Base-by-base conservation (phyloP, 169 alveolate species). In the Plasmodium chabaudi region DNA sequence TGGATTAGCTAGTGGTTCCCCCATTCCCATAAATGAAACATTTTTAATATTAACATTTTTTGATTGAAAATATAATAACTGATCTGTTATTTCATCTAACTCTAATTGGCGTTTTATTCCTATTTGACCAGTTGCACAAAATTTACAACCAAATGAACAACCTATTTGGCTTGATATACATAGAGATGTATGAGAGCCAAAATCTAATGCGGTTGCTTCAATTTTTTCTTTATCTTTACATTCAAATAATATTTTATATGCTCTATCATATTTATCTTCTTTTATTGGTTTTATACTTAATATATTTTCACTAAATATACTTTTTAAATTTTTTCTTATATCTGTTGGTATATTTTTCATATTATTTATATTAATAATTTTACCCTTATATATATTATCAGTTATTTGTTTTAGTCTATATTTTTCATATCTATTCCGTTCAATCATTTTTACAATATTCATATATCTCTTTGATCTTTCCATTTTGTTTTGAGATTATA, bases 21-120 rank as follows among this genome's bases (percentile, higher is more conserved):
- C 98, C 97, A 95, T 92, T 82, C 98, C 98, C 96, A 94, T 94
- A 91, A 96, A 95, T n/a, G 97, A 95, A 5, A 96, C 90, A 64
- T 95, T 93, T 87, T 91, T 96, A 17, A 94, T 84, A 63, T 92
- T 68, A 59, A 92, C 92, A 1, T 96, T 94, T 61, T 75, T 75
- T n/a, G 93, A 93, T 74, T 92, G 95, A 70, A 95, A 94, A 71
- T 93, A 96, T 56, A 94, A 69, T 10, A 94, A 93, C 39, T 96
- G 98, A 61, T 95, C 98, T 42, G 96, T 92, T 25, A 96, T 93
- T 86, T 96, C 98, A 70, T 96, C 98, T 44, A 94, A 93, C 7
- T 94, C 93, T 44, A 96, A 77, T 72, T 96, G 96, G 71, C 98
- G 92, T 53, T 94, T 94, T 34, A 96, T 89, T 15, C 97, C 98